Conservation (phyloP, 2,329 filamentous ascomycete species). For the Biscogniauxia sp. region DNA sequence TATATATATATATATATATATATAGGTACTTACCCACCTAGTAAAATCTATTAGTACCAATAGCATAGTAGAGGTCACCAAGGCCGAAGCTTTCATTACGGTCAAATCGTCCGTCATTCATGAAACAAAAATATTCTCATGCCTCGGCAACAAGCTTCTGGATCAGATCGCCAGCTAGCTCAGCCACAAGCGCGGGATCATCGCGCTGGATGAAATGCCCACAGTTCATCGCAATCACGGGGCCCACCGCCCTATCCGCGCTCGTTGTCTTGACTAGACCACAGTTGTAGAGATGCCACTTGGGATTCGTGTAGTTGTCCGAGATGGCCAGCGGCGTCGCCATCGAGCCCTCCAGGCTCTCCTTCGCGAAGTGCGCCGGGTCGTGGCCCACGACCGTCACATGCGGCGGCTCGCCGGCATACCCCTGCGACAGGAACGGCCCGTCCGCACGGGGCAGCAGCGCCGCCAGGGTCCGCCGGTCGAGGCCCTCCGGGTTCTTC, state of each 20-base stretch:
- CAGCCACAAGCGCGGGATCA: constrained; percentile 44
- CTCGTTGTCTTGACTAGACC: constrained; percentile 45
- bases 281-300: constrained; percentile 54
- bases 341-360: constrained; percentile 36
- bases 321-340: constrained; percentile 37
- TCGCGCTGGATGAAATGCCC: constrained; percentile 58
- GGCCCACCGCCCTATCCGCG: constrained; percentile 38
- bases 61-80: background rate
- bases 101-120: background rate
- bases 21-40: no score
- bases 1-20: no score
- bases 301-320: constrained; percentile 50
- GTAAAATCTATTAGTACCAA: no score
- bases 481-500: constrained; percentile 48
- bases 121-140: background rate
- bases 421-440: constrained; percentile 39
- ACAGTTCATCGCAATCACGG: constrained; percentile 45
- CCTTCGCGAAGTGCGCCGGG: constrained; percentile 48
- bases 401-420: constrained; percentile 35
- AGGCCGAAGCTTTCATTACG: background rate
- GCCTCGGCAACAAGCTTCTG: constrained; percentile 1
- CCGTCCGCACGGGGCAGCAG: constrained; percentile 43
- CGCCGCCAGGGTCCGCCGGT: constrained; percentile 41
- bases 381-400: constrained; percentile 54
- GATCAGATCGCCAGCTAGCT: constrained; percentile 19